phyloP scores from a whole-genome alignment of 768 basidiomycete species.

The Trametes cingulata region DNA sequence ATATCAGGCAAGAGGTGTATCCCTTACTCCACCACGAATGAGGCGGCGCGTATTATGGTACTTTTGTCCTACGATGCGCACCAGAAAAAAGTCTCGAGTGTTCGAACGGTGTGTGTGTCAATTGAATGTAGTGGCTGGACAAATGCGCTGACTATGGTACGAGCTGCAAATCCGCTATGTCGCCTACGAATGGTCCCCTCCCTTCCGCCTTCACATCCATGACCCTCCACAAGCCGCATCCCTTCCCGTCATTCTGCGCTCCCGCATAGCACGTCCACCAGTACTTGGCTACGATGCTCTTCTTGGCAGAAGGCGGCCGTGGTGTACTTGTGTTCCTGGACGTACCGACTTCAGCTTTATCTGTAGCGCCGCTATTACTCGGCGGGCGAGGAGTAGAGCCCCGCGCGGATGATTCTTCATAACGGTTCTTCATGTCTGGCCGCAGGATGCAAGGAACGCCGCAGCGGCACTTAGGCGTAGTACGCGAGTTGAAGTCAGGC shows the following conservation, averaged over 20 bases:
- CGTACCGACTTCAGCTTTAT: not conserved
- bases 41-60: not conserved
- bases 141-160: not conserved
- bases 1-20: constrained; percentile 7
- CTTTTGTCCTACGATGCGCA: no score
- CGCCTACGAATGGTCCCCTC: constrained; percentile 49
- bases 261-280: constrained; percentile 86
- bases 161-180: constrained; percentile 6
- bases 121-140: no score
- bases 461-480: constrained; percentile 73
- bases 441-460: constrained; percentile 68
- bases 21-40: not conserved
- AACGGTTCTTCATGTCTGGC: constrained; percentile 77
- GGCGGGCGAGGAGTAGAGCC: not conserved
- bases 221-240: constrained; percentile 72
- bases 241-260: constrained; percentile 82
- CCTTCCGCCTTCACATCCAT: constrained; percentile 72
- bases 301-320: not conserved
- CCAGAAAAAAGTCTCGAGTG: no score
- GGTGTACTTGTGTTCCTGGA: not conserved
- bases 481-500: constrained; percentile 71
- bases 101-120: no score
- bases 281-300: constrained; percentile 50
- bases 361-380: not conserved
- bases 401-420: constrained; percentile 21